phyloP scores from a whole-genome alignment of 768 basidiomycete genomes.

The Mrakia blollopis region DNA sequence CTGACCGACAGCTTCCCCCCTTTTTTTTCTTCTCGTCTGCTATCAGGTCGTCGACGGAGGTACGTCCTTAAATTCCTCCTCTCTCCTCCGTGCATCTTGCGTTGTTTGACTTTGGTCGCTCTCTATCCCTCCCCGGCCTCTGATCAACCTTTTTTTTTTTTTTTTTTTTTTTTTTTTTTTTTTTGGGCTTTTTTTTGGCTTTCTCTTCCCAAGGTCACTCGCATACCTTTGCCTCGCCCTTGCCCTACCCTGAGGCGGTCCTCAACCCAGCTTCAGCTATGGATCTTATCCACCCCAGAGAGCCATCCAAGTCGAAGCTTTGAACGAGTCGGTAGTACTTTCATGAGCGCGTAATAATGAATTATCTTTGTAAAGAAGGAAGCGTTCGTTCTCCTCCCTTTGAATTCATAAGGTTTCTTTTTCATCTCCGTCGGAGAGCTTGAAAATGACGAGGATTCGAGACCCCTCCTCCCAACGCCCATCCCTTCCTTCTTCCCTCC shows the following conservation, averaged over 20 bases:
- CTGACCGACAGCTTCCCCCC: no score
- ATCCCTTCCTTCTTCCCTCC: background rate
- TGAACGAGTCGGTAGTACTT: no score
- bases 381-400: no score
- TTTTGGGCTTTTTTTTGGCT: constrained; percentile 43
- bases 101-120: no score
- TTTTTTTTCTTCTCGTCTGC: background rate
- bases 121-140: background rate
- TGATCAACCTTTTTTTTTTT: constrained; percentile 1
- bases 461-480: background rate
- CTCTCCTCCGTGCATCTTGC: background rate
- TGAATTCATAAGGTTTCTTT: no score
- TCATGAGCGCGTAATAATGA: no score
- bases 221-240: constrained; percentile 34
- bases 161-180: background rate
- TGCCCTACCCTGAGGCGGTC: constrained; percentile 42
- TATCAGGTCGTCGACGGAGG: constrained; percentile 14
- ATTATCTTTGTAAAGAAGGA: no score
- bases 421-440: no score
- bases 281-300: constrained; percentile 28
- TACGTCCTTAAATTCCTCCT: background rate
- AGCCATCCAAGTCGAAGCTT: background rate
- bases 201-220: constrained; percentile 39
- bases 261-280: constrained; percentile 39
- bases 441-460: no score